Conservation (phyloP, 2,329 filamentous ascomycete species). For the Aspergillus novoparasiticus region DNA sequence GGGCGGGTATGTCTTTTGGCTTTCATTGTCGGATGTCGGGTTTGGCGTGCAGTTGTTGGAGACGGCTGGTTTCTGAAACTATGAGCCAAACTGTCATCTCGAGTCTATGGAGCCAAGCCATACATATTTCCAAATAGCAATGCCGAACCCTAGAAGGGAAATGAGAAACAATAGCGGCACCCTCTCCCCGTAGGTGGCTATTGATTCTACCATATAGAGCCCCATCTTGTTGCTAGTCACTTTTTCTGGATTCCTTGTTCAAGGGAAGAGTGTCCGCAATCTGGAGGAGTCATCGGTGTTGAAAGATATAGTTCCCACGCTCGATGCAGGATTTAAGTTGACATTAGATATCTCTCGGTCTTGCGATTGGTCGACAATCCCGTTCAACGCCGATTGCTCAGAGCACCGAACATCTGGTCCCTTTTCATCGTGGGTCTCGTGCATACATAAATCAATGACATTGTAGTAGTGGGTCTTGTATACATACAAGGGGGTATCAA, state of each 20-base stretch:
- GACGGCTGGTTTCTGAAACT: not conserved
- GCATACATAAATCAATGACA: not conserved
- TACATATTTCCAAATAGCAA: not conserved
- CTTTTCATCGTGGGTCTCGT: not conserved
- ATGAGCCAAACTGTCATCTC: not conserved
- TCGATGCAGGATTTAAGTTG: not conserved
- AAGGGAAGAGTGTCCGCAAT: not conserved
- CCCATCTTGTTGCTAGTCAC: not conserved
- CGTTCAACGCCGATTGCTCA: constrained; percentile 18
- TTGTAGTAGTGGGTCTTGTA: constrained; percentile 4
- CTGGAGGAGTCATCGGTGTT: not conserved
- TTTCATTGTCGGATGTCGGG: not conserved
- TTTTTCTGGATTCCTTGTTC: not conserved
- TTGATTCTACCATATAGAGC: not conserved
- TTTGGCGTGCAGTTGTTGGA: not conserved
- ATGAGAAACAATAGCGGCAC: not conserved
- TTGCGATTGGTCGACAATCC: constrained; percentile 18
- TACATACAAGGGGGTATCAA: constrained; percentile 22
- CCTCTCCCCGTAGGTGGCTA: not conserved
- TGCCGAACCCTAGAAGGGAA: not conserved
- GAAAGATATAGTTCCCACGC: not conserved
- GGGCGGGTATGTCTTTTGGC: constrained; percentile 23
- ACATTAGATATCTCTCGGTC: constrained; percentile 11
- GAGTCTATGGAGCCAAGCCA: not conserved
- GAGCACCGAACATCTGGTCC: constrained; percentile 11